A percentile compares a stretch with the other conserved stretches of the same genome.
Conservation (phyloP, 805 yeast genomes). For the Lachancea meyersii region DNA sequence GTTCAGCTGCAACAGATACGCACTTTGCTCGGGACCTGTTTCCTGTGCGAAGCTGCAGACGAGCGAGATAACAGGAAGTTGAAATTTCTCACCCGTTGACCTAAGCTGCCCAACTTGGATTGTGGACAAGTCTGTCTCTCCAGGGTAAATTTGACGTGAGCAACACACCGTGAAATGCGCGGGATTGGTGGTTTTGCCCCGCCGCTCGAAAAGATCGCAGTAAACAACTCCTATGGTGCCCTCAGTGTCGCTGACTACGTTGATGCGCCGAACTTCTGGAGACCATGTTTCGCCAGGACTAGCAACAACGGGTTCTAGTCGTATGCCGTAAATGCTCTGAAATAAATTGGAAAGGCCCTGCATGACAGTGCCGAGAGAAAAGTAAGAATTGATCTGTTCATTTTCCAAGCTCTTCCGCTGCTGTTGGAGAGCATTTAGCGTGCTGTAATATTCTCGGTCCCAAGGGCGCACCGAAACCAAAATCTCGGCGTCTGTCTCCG, state of each 20-base stretch:
- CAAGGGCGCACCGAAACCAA: slow-evolving; percentile 63
- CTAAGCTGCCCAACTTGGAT: slow-evolving; percentile 34
- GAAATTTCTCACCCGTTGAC: slow-evolving; percentile 45
- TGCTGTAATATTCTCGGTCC: slow-evolving; percentile 73
- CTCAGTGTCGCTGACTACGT: slow-evolving; percentile 59
- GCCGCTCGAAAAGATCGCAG: slow-evolving; percentile 78
- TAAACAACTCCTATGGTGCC: slow-evolving; percentile 76
- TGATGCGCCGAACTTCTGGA: slow-evolving; percentile 72
- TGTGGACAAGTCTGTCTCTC: slow-evolving; percentile 39
- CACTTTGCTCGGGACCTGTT: slow-evolving; percentile 33
- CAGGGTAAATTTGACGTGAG: slow-evolving; percentile 67
- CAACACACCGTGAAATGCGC: slow-evolving; percentile 96
- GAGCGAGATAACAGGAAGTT: slow-evolving; percentile 82
- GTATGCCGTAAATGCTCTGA: slow-evolving; percentile 66
- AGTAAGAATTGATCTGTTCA: slow-evolving; percentile 57
- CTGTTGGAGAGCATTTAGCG: slow-evolving; percentile 28
- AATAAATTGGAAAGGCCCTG: slow-evolving; percentile 74
- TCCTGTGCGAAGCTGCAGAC: slow-evolving; percentile 69
- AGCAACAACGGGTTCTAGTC: slow-evolving; percentile 59
- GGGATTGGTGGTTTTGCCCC: slow-evolving; percentile 72
- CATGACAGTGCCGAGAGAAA: slow-evolving; percentile 81
- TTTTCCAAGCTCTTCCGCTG: slow-evolving; percentile 32
- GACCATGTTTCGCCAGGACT: slow-evolving; percentile 82
- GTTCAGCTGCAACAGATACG: slow-evolving; percentile 57
- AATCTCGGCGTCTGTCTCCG: slow-evolving; percentile 36